Percentiles rank a stretch among this genome's conserved stretches.
Conservation (phyloP, 495 filamentous ascomycete genomes). For the Evernia prunastri region DNA sequence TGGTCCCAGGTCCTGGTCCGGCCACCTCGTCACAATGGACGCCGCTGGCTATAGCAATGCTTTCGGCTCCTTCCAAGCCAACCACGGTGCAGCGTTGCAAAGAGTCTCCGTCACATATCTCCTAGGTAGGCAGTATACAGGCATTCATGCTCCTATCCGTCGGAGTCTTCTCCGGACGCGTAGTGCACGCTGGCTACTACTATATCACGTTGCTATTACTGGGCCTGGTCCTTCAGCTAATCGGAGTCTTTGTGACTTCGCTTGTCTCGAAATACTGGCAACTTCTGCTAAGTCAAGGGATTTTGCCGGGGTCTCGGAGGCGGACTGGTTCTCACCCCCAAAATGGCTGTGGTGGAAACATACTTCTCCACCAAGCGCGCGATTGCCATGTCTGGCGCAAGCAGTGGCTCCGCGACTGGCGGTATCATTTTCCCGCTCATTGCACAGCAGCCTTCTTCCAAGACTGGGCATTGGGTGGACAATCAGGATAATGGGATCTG, state of each 20-base stretch:
- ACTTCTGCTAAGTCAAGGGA: constrained; percentile 68
- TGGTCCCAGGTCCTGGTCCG: constrained; percentile 12
- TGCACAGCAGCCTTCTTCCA: constrained; percentile 57
- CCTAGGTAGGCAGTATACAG: constrained; percentile 43
- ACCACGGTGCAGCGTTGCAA: constrained; percentile 32
- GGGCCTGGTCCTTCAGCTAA: constrained; percentile 51
- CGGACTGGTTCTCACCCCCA: constrained; percentile 63
- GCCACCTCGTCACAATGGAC: constrained; percentile 12
- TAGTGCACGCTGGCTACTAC: constrained; percentile 26
- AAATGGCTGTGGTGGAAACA: constrained; percentile 57
- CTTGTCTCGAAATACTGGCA: constrained; percentile 60
- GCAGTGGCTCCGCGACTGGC: constrained; percentile 34
- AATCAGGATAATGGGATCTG: constrained; percentile 2
- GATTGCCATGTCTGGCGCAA: constrained; percentile 30
- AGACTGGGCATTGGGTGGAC: constrained; percentile 69
- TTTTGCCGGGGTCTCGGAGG: constrained; percentile 63
- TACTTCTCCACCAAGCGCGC: constrained; percentile 52
- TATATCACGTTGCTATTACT: constrained; percentile 31
- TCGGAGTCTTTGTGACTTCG: constrained; percentile 65
- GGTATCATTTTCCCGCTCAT: constrained; percentile 69
- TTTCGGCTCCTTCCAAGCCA: constrained; percentile 32
- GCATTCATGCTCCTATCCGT: constrained; percentile 31
- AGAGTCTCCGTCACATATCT: constrained; percentile 36
- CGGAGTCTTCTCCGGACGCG: constrained; percentile 29
- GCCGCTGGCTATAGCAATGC: background rate